These are phyloP conservation scores for Chaetoceros muelleri DNA, from an alignment of 108 stramenopile species.

Conservation along the genomic window DNA sequence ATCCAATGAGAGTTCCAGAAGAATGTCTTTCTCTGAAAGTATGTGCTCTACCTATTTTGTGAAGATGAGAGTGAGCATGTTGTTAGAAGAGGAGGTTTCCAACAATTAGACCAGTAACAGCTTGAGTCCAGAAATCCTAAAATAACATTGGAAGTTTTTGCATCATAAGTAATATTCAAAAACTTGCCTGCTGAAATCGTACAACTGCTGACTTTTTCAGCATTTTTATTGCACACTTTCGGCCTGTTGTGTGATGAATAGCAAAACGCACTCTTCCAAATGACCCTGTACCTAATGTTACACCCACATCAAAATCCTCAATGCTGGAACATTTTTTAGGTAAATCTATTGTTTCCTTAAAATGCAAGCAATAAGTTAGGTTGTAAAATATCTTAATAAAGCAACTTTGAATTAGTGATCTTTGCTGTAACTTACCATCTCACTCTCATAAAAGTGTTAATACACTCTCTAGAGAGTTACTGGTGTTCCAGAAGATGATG, in stretches of 20 bases:
- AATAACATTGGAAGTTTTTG: no score
- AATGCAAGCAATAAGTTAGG: no score
- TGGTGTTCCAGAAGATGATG: no score
- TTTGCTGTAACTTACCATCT: no score
- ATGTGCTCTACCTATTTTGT: slow-evolving; percentile 1
- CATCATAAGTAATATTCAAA: no score
- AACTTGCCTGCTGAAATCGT: not conserved
- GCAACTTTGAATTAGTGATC: no score
- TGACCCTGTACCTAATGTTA: not conserved
- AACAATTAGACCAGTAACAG: not conserved
- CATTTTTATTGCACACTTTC: not conserved
- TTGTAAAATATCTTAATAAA: no score
- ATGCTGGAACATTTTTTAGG: not conserved
- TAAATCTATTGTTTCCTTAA: no score
- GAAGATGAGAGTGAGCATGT: no score
- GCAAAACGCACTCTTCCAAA: not conserved
- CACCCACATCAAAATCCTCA: not conserved
- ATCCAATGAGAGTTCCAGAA: slow-evolving; percentile 6
- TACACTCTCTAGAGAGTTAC: no score
- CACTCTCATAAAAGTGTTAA: no score
- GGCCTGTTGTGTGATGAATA: not conserved
- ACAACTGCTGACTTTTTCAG: not conserved
- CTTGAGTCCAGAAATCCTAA: not conserved
- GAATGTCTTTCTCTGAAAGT: not conserved
- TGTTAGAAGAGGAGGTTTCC: not conserved